phyloP scores from a whole-genome alignment of 306 rosid genomes.

The Mimosa bimucronata region DNA sequence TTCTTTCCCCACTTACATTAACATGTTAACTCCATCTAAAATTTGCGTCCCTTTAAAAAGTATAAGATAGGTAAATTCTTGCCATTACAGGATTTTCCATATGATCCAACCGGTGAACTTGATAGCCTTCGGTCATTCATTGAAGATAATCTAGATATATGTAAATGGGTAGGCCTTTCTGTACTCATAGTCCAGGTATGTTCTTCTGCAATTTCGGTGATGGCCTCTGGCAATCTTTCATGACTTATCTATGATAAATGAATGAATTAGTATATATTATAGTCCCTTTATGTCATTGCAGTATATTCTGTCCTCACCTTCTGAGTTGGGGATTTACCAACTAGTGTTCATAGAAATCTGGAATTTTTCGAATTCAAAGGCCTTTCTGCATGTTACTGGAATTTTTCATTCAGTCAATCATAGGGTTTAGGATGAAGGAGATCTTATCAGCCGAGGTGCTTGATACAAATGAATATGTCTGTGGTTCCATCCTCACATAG shows the following conservation, averaged over 20 bases:
- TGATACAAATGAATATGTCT: conserved; percentile 9
- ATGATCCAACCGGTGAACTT: conserved; percentile 85
- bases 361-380: not conserved
- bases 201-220: conserved; percentile 30
- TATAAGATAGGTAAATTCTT: conserved; percentile 30
- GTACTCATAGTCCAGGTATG: conserved; percentile 78
- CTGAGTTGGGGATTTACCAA: not conserved
- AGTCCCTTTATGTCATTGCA: conserved; percentile 10
- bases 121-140: conserved; percentile 66
- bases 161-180: conserved; percentile 75
- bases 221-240: not conserved
- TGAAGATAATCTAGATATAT: conserved; percentile 68
- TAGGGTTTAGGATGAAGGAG: conserved; percentile 12
- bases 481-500: conserved; percentile 16
- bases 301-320: conserved; percentile 4
- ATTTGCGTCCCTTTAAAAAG: conserved; percentile 28
- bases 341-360: not conserved
- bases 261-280: conserved; percentile 9
- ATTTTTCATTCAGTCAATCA: not conserved
- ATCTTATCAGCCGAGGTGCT: not conserved
- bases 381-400: not conserved
- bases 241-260: not conserved
- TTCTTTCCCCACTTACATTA: not conserved
- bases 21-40: conserved; percentile 23
- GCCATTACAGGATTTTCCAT: conserved; percentile 78